Percentiles rank a stretch among this genome's conserved stretches.
phyloP scores from a whole-genome alignment of 106 monocot species.

The Alisma plantagoaquatica region DNA sequence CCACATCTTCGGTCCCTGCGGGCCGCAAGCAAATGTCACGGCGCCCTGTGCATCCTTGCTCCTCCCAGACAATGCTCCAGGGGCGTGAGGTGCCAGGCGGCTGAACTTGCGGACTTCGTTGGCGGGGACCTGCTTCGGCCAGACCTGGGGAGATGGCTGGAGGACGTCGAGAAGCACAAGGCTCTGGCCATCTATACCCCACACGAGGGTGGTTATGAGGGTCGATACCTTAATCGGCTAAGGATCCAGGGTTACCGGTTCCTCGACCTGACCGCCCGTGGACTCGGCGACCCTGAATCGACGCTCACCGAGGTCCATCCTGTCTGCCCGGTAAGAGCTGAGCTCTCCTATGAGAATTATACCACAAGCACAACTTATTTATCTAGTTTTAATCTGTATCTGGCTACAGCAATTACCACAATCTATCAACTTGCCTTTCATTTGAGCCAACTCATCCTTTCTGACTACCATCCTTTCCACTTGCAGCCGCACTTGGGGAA shows the following conservation, averaged over 20 bases:
- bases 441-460: too few species aligned
- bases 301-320: constrained; percentile 86
- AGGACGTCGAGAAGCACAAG: constrained; percentile 89
- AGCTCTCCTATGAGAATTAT: too few species aligned
- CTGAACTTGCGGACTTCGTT: constrained; percentile 40
- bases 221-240: constrained; percentile 70
- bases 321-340: constrained; percentile 80
- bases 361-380: too few species aligned
- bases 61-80: too few species aligned
- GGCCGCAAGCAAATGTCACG: too few species aligned
- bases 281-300: constrained; percentile 83
- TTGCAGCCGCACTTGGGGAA: constrained; percentile 72
- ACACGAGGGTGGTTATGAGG: constrained; percentile 90
- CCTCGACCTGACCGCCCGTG: constrained; percentile 70
- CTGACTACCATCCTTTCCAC: background rate
- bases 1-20: too few species aligned
- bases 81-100: constrained; percentile 19
- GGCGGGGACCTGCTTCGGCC: constrained; percentile 75
- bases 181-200: constrained; percentile 74
- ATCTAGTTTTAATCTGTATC: too few species aligned
- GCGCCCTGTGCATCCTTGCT: too few species aligned
- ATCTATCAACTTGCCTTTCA: too few species aligned
- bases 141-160: constrained; percentile 76
- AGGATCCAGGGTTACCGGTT: constrained; percentile 76
- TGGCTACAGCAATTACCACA: too few species aligned